These are phyloP conservation scores for Coccomyxa sp. DNA, from an alignment of 139 green algal genomes.

Conservation along the genomic window DNA sequence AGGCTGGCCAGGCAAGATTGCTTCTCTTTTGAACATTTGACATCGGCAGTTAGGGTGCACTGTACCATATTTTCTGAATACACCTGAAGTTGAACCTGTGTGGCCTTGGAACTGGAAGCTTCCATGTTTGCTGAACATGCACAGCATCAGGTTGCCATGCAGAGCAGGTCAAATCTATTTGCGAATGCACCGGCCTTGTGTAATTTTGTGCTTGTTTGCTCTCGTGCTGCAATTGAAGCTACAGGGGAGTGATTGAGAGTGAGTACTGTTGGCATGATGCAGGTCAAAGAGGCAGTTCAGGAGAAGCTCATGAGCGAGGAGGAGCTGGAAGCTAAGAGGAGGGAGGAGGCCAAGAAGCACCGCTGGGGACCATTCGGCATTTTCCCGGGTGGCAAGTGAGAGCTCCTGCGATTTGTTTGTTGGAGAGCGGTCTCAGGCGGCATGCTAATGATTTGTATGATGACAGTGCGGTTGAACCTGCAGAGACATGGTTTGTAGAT, in stretches of 20 bases:
- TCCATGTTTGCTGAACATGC: no score
- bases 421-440: neutral
- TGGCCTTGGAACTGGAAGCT: no score
- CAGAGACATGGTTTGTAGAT: no score
- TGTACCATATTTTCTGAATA: no score
- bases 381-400: neutral
- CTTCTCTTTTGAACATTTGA: no score
- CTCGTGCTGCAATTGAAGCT: no score
- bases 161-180: no score
- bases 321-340: neutral
- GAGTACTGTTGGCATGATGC: neutral
- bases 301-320: conserved; percentile 1
- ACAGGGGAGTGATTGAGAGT: neutral
- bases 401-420: neutral
- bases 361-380: neutral
- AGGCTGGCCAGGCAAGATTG: neutral
- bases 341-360: neutral
- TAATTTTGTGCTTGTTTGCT: no score
- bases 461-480: neutral
- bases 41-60: no score
- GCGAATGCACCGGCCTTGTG: no score
- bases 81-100: no score
- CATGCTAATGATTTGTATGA: neutral
- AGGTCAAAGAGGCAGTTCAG: neutral
- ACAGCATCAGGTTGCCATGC: no score